These are phyloP conservation scores for Phytophthora vignae DNA, from an alignment of 352 stramenopile species.

Conservation along the genomic window DNA sequence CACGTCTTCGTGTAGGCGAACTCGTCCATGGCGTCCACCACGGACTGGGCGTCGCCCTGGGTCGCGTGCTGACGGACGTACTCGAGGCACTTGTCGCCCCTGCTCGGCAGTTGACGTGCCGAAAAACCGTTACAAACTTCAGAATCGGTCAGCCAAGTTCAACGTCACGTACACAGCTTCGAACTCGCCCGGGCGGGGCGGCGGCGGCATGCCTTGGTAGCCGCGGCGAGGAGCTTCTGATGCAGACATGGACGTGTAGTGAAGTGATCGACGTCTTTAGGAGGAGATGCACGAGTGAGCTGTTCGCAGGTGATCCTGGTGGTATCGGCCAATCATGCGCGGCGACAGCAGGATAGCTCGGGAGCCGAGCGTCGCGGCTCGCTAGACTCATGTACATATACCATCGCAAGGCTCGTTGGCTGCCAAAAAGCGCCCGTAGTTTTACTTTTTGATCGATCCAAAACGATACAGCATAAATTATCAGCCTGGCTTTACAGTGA, in stretches of 20 bases:
- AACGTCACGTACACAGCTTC: conserved; percentile 20
- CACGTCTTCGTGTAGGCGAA: conserved; percentile 43
- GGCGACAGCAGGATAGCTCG: conserved; percentile 7
- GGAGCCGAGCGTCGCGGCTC: not conserved
- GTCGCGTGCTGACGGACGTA: conserved; percentile 36
- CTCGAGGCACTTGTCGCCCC: conserved; percentile 38
- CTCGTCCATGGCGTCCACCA: conserved; percentile 39
- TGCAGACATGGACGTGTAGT: conserved; percentile 6
- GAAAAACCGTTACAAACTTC: conserved; percentile 34
- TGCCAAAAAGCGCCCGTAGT: too few relatives aligned
- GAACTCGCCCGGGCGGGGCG: conserved; percentile 27
- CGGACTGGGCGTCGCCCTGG: conserved; percentile 34
- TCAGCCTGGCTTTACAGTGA: too few relatives aligned
- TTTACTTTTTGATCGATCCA: too few relatives aligned
- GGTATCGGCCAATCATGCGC: conserved; percentile 19
- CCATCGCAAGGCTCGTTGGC: too few relatives aligned
- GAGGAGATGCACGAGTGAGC: conserved; percentile 18
- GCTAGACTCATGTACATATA: too few relatives aligned
- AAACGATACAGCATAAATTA: too few relatives aligned
- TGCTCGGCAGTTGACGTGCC: conserved; percentile 12
- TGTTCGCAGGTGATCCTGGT: conserved; percentile 14
- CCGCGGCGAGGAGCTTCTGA: conserved; percentile 17
- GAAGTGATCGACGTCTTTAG: not conserved
- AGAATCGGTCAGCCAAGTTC: conserved; percentile 12
- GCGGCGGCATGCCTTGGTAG: conserved; percentile 34